Conservation (phyloP, 306 rosid species). For the Carpinus fangiana region DNA sequence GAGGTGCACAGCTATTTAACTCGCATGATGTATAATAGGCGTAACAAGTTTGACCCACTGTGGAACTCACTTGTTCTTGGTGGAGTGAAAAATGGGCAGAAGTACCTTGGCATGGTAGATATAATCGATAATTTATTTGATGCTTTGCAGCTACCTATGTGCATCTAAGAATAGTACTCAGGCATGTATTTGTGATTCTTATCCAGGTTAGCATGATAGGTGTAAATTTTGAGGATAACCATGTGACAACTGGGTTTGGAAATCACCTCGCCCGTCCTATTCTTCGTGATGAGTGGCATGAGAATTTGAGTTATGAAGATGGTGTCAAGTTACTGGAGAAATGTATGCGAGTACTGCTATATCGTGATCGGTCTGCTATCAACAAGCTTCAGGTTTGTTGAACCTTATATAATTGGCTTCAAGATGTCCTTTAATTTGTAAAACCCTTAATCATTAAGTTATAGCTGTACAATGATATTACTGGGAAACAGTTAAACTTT, state of each 20-base stretch:
- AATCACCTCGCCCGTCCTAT: conserved; percentile 96
- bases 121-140: conserved; percentile 5
- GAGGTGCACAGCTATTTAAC: conserved; percentile 66
- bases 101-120: conserved; percentile 74
- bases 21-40: conserved; percentile 62
- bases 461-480: not conserved
- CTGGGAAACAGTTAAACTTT: not conserved
- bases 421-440: not conserved
- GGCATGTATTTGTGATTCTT: conserved; percentile 10
- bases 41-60: conserved; percentile 61
- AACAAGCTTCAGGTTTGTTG: conserved; percentile 77
- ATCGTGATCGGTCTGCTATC: conserved; percentile 91
- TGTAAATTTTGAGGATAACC: conserved; percentile 77
- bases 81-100: conserved; percentile 57
- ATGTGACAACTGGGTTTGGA: conserved; percentile 96
- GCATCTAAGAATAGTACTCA: conserved; percentile 13
- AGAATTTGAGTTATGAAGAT: conserved; percentile 81
- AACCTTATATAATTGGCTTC: not conserved
- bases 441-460: not conserved
- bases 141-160: conserved; percentile 10
- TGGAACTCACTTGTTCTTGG: conserved; percentile 68
- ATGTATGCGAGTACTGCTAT: conserved; percentile 95
- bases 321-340: conserved; percentile 90
- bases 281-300: conserved; percentile 98
- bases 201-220: conserved; percentile 94